Conservation (phyloP, 176 grass and related monocot species). For the Oryza brachyantha region DNA sequence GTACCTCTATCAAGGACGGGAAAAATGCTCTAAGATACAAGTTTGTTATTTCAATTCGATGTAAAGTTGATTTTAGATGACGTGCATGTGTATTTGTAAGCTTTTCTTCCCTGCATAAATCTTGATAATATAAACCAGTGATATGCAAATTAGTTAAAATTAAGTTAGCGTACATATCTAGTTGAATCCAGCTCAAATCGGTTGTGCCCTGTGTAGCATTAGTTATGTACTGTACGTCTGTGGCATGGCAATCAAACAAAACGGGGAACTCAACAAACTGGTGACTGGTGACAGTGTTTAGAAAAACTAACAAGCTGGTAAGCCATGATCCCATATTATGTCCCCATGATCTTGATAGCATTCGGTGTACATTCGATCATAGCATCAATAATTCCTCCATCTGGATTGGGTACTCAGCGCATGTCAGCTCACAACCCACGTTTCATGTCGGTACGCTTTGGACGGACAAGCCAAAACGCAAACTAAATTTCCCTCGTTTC, state of each 20-base stretch:
- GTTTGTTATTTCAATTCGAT: neutral
- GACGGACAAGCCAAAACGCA: neutral
- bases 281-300: neutral
- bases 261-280: no score
- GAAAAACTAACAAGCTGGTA: neutral
- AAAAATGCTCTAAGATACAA: no score
- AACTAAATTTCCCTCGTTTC: no score
- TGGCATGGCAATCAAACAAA: neutral
- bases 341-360: neutral
- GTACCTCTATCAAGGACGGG: no score
- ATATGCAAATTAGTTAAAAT: no score
- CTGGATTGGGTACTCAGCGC: neutral
- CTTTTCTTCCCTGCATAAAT: no score
- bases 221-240: neutral
- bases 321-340: neutral
- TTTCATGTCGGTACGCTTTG: neutral
- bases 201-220: neutral
- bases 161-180: no score
- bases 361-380: neutral
- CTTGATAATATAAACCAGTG: no score
- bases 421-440: neutral
- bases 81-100: no score
- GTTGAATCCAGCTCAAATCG: no score
- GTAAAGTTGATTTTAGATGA: neutral
- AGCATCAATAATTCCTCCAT: neutral